Conservation (phyloP, 139 green algal genomes). For the Coccomyxa sp. region DNA sequence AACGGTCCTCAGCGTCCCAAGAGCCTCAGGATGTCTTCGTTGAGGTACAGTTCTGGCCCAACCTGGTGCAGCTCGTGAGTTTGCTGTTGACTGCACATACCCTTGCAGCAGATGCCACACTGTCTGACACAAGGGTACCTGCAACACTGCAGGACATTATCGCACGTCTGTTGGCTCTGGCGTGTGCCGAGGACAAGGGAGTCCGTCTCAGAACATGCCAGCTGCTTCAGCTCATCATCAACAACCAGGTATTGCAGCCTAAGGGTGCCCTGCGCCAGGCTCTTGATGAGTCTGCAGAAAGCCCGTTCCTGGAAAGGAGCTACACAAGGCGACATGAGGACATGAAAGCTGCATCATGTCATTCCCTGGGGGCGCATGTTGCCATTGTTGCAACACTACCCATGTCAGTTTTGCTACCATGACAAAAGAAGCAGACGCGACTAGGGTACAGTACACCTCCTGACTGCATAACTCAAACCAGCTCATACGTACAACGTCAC, state of each 20-base stretch:
- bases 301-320: too few species aligned
- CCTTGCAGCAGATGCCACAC: neutral
- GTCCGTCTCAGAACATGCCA: slow-evolving; percentile 40
- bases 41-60: too few species aligned
- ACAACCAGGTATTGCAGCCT: slow-evolving; percentile 6
- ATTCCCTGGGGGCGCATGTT: neutral
- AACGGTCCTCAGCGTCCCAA: slow-evolving; percentile 6
- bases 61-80: neutral
- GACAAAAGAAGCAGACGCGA: too few species aligned
- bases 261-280: too few species aligned
- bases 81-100: neutral
- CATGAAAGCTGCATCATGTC: neutral
- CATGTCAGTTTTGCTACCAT: too few species aligned
- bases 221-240: slow-evolving; percentile 36
- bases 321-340: too few species aligned
- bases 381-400: too few species aligned
- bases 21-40: slow-evolving; percentile 27
- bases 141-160: slow-evolving; percentile 8
- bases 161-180: neutral
- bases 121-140: neutral
- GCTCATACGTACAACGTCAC: too few species aligned
- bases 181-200: slow-evolving; percentile 28
- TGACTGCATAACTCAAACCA: too few species aligned
- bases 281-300: too few species aligned
- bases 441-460: too few species aligned